Conservation (phyloP, 2,329 filamentous ascomycete genomes). For the Aureobasidium leucospermi region DNA sequence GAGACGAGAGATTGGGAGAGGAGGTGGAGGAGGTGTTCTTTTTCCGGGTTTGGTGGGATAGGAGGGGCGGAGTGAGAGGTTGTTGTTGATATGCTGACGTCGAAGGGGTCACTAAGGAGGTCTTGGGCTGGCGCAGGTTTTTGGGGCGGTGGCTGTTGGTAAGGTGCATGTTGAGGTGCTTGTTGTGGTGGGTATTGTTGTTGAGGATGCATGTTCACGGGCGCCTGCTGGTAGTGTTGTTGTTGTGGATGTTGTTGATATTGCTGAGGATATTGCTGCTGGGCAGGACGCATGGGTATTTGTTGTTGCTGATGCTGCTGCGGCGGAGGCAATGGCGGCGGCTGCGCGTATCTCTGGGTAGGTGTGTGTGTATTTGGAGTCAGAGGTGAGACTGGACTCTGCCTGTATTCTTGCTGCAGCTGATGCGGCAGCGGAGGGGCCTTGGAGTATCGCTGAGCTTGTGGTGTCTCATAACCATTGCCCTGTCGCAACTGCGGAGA, state of each 20-base stretch:
- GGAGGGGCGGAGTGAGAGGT: conserved; percentile 62
- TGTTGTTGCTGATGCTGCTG: conserved; percentile 17
- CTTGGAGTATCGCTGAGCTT: background rate
- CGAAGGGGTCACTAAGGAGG: conserved; percentile 56
- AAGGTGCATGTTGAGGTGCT: conserved; percentile 8
- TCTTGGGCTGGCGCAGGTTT: conserved; percentile 39
- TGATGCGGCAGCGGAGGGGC: conserved; percentile 6
- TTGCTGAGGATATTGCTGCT: conserved; percentile 6
- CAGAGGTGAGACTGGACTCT: background rate
- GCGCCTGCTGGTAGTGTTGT: conserved; percentile 2
- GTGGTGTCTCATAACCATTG: conserved; percentile 20
- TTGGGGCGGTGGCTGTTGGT: conserved; percentile 24
- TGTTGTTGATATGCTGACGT: conserved; percentile 48
- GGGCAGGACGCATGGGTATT: conserved; percentile 14
- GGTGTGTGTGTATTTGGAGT: background rate
- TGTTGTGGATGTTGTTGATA: conserved; percentile 15
- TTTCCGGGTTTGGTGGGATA: conserved; percentile 91
- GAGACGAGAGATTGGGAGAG: conserved; percentile 63
- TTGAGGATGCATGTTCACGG: conserved; percentile 15
- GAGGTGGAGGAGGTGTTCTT: conserved; percentile 74
- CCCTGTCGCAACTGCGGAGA: conserved; percentile 18
- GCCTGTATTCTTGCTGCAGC: background rate
- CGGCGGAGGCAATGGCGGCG: conserved; percentile 29
- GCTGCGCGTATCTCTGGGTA: conserved; percentile 20
- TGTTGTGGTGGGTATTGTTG: conserved; percentile 15